These are phyloP conservation scores for Ganoderma lucidum DNA, from an alignment of 1,284 basidiomycete genomes.

Conservation along the genomic window DNA sequence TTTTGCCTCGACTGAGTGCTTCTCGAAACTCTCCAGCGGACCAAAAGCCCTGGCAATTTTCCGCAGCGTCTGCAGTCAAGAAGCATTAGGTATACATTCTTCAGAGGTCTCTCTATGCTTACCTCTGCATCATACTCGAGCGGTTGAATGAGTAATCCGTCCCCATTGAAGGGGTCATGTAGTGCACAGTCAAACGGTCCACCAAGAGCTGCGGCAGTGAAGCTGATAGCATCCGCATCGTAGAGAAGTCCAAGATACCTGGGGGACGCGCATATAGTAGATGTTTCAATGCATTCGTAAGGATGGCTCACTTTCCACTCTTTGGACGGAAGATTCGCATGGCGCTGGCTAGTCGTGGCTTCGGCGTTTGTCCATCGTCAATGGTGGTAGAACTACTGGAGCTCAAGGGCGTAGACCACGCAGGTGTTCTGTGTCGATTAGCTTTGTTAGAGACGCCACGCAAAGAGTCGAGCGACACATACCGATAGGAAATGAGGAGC, in stretches of 20 bases:
- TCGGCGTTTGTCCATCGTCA: background rate
- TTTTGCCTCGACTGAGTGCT: constrained; percentile 22
- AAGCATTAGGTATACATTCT: background rate
- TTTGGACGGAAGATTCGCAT: constrained; percentile 58
- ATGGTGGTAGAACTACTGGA: constrained; percentile 3
- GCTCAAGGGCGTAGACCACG: background rate
- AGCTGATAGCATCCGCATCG: constrained; percentile 56
- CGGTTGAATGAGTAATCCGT: constrained; percentile 60
- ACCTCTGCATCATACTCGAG: constrained; percentile 67
- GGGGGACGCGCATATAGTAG: constrained; percentile 13
- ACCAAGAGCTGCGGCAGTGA: constrained; percentile 13
- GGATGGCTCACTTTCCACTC: constrained; percentile 51
- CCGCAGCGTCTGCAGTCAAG: constrained; percentile 50
- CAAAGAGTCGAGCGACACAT: constrained; percentile 25
- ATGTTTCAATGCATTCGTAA: background rate
- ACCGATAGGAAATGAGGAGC: constrained; percentile 79
- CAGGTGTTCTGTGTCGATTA: constrained; percentile 1
- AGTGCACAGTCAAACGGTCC: background rate
- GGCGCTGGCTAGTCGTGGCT: constrained; percentile 54
- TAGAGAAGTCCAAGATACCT: constrained; percentile 66
- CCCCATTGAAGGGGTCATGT: constrained; percentile 40
- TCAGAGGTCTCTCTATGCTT: constrained; percentile 22
- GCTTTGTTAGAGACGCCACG: background rate
- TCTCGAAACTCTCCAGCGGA: constrained; percentile 55
- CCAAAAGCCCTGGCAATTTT: constrained; percentile 63